Percentiles rank a stretch among this genome's conserved stretches.
Conservation (phyloP, 1,139 yeast genomes). For the Lodderomyces elongisporus region DNA sequence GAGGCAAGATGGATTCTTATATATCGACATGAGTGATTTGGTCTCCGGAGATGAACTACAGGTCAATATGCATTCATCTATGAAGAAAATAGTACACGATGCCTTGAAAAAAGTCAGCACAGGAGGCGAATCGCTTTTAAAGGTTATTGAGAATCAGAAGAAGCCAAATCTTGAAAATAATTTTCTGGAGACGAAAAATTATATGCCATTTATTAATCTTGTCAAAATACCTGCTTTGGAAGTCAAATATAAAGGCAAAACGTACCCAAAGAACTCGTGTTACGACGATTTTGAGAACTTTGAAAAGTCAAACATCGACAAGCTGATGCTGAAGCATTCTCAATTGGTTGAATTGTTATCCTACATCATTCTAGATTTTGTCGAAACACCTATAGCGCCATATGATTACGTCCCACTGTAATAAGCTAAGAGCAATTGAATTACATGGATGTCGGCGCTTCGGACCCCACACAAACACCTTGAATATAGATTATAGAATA, state of each 20-base stretch:
- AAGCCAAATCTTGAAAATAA: slow-evolving; percentile 30
- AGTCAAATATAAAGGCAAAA: slow-evolving; percentile 42
- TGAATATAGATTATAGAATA: too few relatives aligned
- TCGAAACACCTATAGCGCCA: slow-evolving; percentile 76
- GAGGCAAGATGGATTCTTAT: slow-evolving; percentile 60
- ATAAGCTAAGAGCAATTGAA: too few relatives aligned
- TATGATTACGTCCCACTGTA: too few relatives aligned
- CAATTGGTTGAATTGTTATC: slow-evolving; percentile 57
- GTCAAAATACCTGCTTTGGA: slow-evolving; percentile 70
- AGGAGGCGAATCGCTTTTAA: slow-evolving; percentile 21
- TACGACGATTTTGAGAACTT: slow-evolving; percentile 62
- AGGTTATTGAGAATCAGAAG: slow-evolving; percentile 17
- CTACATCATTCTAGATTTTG: slow-evolving; percentile 47
- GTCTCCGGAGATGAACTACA: slow-evolving; percentile 58
- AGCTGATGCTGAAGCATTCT: slow-evolving; percentile 52
- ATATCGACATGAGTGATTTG: slow-evolving; percentile 73
- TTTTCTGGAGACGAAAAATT: slow-evolving; percentile 55
- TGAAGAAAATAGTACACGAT: slow-evolving; percentile 42
- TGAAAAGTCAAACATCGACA: slow-evolving; percentile 43
- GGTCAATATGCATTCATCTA: slow-evolving; percentile 63
- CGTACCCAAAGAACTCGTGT: slow-evolving; percentile 60
- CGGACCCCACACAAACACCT: too few relatives aligned
- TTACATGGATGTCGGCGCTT: too few relatives aligned
- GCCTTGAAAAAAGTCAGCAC: slow-evolving; percentile 33
- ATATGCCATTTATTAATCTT: slow-evolving; percentile 58